These are phyloP conservation scores for Phytophthora rubi DNA, from an alignment of 352 stramenopile species.

Conservation along the genomic window DNA sequence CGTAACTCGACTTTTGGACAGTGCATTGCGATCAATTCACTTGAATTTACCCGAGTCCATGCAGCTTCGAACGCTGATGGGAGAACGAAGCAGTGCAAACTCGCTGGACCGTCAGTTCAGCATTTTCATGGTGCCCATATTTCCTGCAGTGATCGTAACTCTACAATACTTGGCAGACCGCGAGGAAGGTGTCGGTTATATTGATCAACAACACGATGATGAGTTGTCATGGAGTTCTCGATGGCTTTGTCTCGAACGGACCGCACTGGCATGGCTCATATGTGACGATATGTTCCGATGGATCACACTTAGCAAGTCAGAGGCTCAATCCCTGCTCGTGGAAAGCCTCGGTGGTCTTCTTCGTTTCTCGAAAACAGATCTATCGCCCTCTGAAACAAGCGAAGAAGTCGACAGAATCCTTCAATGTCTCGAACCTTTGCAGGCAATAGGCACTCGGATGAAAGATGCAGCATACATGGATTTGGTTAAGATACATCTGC, in stretches of 20 bases:
- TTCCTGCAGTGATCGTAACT: constrained; percentile 36
- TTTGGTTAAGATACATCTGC: constrained; percentile 33
- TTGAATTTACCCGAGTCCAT: constrained; percentile 23
- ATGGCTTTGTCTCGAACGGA: constrained; percentile 49
- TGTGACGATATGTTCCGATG: constrained; percentile 76
- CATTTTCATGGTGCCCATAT: constrained; percentile 49
- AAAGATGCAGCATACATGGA: constrained; percentile 17
- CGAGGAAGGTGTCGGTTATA: background rate
- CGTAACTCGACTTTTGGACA: constrained; percentile 30
- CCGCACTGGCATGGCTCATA: constrained; percentile 55
- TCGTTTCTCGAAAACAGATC: constrained; percentile 2
- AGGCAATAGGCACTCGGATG: background rate
- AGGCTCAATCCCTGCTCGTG: constrained; percentile 46
- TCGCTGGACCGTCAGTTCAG: constrained; percentile 64
- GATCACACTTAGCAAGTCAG: constrained; percentile 58
- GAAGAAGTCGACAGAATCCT: constrained; percentile 18
- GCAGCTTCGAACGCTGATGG: constrained; percentile 7
- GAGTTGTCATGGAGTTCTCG: constrained; percentile 16
- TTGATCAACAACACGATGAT: background rate
- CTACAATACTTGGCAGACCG: constrained; percentile 11
- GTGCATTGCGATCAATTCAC: constrained; percentile 27
- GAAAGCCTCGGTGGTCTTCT: constrained; percentile 40
- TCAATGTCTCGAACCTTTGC: constrained; percentile 5
- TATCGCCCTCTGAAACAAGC: constrained; percentile 4
- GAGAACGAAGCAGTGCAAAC: background rate